These are phyloP conservation scores for Colletotrichum tofieldiae DNA, from an alignment of 2,329 filamentous ascomycete genomes.

Conservation along the genomic window DNA sequence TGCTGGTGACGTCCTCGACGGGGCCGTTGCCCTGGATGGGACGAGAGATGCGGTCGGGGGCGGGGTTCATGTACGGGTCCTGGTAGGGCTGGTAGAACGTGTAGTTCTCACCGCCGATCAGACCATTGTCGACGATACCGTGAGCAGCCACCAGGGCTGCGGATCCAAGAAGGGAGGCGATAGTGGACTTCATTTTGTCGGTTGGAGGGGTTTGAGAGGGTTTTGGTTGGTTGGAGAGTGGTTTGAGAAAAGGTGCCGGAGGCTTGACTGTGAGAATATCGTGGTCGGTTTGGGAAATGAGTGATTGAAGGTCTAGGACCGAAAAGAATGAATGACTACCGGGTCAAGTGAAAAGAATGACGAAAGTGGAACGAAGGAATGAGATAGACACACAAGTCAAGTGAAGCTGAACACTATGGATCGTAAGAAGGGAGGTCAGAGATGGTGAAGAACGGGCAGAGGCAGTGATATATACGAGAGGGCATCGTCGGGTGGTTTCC, in stretches of 20 bases:
- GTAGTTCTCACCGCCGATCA: slow-evolving; percentile 57
- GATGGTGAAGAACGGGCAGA: not conserved
- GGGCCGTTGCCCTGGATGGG: slow-evolving; percentile 72
- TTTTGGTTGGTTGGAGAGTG: not conserved
- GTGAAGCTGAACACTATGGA: slow-evolving; percentile 43
- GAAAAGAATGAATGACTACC: slow-evolving; percentile 42
- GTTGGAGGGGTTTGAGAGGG: not conserved
- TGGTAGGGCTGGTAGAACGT: slow-evolving; percentile 56
- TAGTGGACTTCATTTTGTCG: slow-evolving; percentile 44
- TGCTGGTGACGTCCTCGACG: slow-evolving; percentile 66
- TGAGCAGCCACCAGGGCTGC: slow-evolving; percentile 63
- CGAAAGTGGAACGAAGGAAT: slow-evolving; percentile 40
- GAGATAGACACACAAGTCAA: slow-evolving; percentile 43
- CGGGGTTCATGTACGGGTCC: slow-evolving; percentile 59
- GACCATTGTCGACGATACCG: slow-evolving; percentile 63
- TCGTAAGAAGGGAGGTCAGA: not conserved
- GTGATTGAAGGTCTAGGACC: slow-evolving; percentile 36
- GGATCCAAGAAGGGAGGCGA: slow-evolving; percentile 48
- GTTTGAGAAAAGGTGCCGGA: slow-evolving; percentile 10
- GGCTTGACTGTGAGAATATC: slow-evolving; percentile 40
- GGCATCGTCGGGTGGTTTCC: slow-evolving; percentile 24
- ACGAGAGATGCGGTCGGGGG: slow-evolving; percentile 68
- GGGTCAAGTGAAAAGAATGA: slow-evolving; percentile 44
- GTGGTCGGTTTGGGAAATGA: slow-evolving; percentile 30
- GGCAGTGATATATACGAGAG: slow-evolving; percentile 35